Base-by-base conservation (phyloP, 2,329 filamentous ascomycete species). In the Sarocladium brachiariae region DNA sequence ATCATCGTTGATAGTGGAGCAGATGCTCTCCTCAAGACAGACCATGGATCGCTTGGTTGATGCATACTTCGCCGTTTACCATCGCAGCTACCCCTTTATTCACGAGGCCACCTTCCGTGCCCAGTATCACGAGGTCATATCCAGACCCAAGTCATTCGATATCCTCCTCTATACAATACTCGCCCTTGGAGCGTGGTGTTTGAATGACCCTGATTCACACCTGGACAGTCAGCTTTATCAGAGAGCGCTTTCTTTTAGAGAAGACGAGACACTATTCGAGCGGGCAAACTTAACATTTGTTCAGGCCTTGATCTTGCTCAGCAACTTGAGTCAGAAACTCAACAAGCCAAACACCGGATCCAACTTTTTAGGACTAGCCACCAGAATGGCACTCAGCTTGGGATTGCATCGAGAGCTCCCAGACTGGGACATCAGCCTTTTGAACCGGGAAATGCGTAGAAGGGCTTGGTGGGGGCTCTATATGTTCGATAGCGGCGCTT, bases 331-430 rank as follows among this genome's bases (percentile, higher is more conserved):
- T 9, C 72, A 75, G 52, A 74, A 74, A 53, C 65, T 69, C 21
- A 70, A 75, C 55, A 67, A 72, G 18, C 72, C 72, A 10, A 75
- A 75, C 51, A 74, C 71, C 0, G 71, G 72, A 6, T 74, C 70
- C 50, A 75, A 73, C 52, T 72, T 72, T 39, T 63, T 73, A 23
- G 73, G 72, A 2, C 65, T 75, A 14, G 73, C 72, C 4, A 65
- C 68, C 4, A 64, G 71, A n/a, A 70, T 75, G 64, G 72, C 72
- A 1, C 63, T 75, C 11, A 71, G 72, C 1, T 56, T 75, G 14
- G 72, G 73, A 0, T 63, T 76, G 0, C 71, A 75, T 53, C 67
- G 69, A 10, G 73, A 76, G 52, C 59, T 70, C 10, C 59, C 62
- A 1, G 58, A 57, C 14, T 64, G 61, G 61, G 55, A 61, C 25